Base-by-base conservation (phyloP, 768 basidiomycete genomes). In the Lactifluus subvellereus region DNA sequence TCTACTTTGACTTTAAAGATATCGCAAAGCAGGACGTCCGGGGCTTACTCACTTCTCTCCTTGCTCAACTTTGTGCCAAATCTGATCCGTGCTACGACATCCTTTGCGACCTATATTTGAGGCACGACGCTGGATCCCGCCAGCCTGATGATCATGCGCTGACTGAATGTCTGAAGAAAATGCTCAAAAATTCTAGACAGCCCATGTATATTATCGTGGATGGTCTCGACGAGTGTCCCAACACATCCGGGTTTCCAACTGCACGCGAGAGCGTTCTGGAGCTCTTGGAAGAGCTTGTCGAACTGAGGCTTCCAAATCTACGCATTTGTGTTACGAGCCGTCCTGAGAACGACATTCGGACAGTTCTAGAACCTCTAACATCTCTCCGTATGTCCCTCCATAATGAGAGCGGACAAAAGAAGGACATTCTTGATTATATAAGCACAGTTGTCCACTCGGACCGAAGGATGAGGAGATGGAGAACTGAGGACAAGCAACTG, bases 221-320 rank as follows among this genome's bases (percentile, higher is more conserved):
- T 35, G 59, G 30, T 6, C 27, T 60, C 2, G 59, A 60, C 11
- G 59, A 60, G 32, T 60, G 59, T 45, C 59, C 59, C 8, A 54
- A 22, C 13, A 45, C 55, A 0, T 53, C 40, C 7, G 57, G 48
- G 0, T 3, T 49, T 3, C 0, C 0, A 5, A 3, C 48, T 16
- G 7, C 38, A 13, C 58, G 58, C 16, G 42, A 43, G 0, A 1
- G 10, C 4, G 38, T 59, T 9, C 49, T 59, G 1, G 37, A 33
- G 2, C 11, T 60, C 13, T 16, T 53, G 9, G 18, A 52, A 2
- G 32, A 60, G 20, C 49, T 60, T 16, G 22, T 58, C 1, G 9
- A 27, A 1, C 8, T 8, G 2, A 8, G 0, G 0, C 38, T 50
- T 47, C 38, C 38, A 40, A 40, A 43, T 43, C 6, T 43, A 5